A percentile compares a stretch with the other conserved stretches of the same genome.
Conservation (phyloP, 192 early-diverging fungal species). For the Coemansia guatemalensis region DNA sequence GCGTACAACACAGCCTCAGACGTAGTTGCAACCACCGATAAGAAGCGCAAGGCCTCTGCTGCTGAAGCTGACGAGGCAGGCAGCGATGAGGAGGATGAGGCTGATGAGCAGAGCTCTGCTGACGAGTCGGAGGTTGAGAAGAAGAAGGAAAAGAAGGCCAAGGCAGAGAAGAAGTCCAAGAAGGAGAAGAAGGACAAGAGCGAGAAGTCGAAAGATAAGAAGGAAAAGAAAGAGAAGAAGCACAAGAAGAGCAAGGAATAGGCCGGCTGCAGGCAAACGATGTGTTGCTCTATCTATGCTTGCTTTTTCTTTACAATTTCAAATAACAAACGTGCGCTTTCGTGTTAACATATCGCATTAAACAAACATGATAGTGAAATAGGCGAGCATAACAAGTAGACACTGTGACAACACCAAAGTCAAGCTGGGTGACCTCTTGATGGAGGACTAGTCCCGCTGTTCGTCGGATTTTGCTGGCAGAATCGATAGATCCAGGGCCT, state of each 20-base stretch:
- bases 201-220: constrained; percentile 27
- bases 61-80: constrained; percentile 42
- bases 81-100: constrained; percentile 39
- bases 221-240: constrained; percentile 41
- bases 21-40: constrained; percentile 35
- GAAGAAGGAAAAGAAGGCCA: constrained; percentile 28
- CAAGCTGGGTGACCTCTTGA: neutral
- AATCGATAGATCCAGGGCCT: constrained; percentile 46
- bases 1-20: constrained; percentile 57
- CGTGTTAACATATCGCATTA: constrained; percentile 1
- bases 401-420: neutral
- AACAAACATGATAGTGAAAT: neutral
- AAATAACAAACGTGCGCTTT: neutral
- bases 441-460: constrained; percentile 17
- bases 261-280: neutral
- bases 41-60: constrained; percentile 54
- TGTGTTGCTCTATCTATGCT: neutral
- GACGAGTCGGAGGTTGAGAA: constrained; percentile 38
- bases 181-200: constrained; percentile 46
- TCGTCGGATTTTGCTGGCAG: constrained; percentile 38
- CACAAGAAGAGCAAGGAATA: constrained; percentile 45
- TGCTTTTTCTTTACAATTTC: neutral
- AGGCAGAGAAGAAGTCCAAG: constrained; percentile 42
- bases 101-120: neutral
- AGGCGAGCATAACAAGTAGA: neutral